These are phyloP conservation scores for Biancaea sappan DNA, from an alignment of 306 rosid genomes.

Conservation along the genomic window DNA sequence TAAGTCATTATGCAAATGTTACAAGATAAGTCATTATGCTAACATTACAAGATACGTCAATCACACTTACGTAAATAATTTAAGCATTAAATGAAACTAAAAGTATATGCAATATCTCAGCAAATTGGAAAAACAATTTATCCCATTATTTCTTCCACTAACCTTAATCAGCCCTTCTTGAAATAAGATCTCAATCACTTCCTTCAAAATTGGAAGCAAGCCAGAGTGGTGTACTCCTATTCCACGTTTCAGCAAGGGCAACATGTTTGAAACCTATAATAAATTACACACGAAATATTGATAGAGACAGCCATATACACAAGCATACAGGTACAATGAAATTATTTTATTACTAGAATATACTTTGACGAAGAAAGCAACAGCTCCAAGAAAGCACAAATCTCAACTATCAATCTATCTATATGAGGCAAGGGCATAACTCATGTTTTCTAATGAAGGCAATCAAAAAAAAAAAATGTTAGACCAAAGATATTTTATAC, in stretches of 20 bases:
- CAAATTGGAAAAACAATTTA: neutral
- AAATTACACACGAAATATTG: constrained; percentile 17
- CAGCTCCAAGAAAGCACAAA: neutral
- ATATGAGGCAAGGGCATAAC: no score
- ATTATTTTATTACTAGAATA: neutral
- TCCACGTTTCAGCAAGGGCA: constrained; percentile 96
- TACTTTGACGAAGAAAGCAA: neutral
- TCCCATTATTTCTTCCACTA: constrained; percentile 36
- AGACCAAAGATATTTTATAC: no score
- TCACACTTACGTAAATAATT: neutral
- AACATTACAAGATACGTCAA: neutral
- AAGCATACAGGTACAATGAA: neutral
- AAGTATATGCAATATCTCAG: neutral
- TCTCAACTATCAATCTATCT: neutral
- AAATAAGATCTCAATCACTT: constrained; percentile 92
- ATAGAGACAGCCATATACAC: constrained; percentile 14
- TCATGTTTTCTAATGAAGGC: no score
- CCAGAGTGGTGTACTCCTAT: constrained; percentile 99
- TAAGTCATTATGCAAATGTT: neutral
- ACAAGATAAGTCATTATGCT: neutral
- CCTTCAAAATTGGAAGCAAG: constrained; percentile 95
- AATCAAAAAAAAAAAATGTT: no score
- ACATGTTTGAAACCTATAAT: constrained; percentile 78
- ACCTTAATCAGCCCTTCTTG: constrained; percentile 99
- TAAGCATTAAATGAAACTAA: neutral